Evolutionary conservation across 768 basidiomycete species (phyloP).

Genomic region (Russula earlei): DNA sequence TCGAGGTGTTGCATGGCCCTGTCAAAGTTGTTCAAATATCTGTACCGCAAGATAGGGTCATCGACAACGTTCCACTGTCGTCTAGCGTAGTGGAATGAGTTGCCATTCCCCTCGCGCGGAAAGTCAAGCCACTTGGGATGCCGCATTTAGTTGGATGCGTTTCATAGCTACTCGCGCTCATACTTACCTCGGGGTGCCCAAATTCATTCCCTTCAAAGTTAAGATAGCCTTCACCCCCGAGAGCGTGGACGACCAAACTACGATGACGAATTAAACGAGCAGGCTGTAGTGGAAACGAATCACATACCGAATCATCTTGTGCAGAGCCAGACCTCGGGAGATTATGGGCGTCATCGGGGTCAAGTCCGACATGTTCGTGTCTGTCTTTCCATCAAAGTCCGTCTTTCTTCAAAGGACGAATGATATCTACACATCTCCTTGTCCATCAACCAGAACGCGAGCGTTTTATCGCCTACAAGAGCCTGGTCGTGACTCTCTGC

Average conservation of each 20-base stretch:
- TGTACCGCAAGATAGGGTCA: conserved; percentile 80
- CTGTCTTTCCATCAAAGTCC: conserved; percentile 30
- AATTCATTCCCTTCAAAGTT: conserved; percentile 99
- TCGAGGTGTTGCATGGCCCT: conserved; percentile 84
- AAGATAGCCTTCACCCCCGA: conserved; percentile 95
- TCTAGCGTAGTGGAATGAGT: conserved; percentile 95
- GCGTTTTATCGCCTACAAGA: conserved; percentile 94
- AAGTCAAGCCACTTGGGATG: conserved; percentile 90
- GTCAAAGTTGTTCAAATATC: conserved; percentile 90
- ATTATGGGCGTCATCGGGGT: conserved; percentile 75
- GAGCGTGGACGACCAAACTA: conserved; percentile 80
- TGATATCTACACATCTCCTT: conserved; percentile 90
- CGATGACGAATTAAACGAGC: conserved; percentile 1
- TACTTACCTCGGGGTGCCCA: conserved; percentile 84
- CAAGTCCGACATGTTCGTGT: conserved; percentile 91
- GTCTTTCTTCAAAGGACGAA: neutral
- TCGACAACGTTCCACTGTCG: conserved; percentile 96
- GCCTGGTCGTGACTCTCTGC: conserved; percentile 98
- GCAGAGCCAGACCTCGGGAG: conserved; percentile 81
- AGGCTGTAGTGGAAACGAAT: neutral
- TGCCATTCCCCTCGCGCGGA: conserved; percentile 89
- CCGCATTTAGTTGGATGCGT: neutral
- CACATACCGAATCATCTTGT: conserved; percentile 92
- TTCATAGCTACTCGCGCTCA: neutral
- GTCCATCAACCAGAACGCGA: conserved; percentile 99